Conservation (phyloP, 164 flowering plant species). For the Berberis thunbergii region DNA sequence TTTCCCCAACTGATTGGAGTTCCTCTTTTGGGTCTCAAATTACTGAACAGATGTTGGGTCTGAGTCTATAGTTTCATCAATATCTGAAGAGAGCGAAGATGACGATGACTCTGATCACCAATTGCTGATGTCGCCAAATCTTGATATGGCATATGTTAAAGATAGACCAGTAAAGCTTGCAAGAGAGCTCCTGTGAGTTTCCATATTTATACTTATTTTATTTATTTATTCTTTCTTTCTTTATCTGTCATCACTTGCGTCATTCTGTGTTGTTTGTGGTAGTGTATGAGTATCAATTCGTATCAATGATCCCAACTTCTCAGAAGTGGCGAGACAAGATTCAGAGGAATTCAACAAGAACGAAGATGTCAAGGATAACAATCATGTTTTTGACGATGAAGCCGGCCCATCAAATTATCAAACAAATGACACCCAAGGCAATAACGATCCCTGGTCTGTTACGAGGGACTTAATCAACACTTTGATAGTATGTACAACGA, state of each 20-base stretch:
- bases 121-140: constrained; percentile 43
- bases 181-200: constrained; percentile 37
- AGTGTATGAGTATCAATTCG: constrained; percentile 15
- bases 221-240: neutral
- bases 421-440: too few species aligned
- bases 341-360: too few species aligned
- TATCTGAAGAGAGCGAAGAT: constrained; percentile 38
- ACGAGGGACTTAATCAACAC: too few species aligned
- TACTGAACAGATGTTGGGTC: constrained; percentile 41
- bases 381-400: too few species aligned
- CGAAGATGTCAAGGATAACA: too few species aligned
- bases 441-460: too few species aligned
- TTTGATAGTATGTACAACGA: too few species aligned
- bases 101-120: constrained; percentile 53
- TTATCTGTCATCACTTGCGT: neutral
- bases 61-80: constrained; percentile 41
- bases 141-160: constrained; percentile 55
- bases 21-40: neutral
- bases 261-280: constrained; percentile 10
- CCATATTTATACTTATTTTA: neutral
- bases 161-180: constrained; percentile 61
- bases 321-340: too few species aligned
- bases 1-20: neutral
- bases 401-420: too few species aligned
- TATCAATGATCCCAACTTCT: constrained; percentile 5